Percentiles rank a stretch among this genome's conserved stretches.
Conservation (phyloP, 2,329 filamentous ascomycete species). For the Trichoderma arundinaceum region DNA sequence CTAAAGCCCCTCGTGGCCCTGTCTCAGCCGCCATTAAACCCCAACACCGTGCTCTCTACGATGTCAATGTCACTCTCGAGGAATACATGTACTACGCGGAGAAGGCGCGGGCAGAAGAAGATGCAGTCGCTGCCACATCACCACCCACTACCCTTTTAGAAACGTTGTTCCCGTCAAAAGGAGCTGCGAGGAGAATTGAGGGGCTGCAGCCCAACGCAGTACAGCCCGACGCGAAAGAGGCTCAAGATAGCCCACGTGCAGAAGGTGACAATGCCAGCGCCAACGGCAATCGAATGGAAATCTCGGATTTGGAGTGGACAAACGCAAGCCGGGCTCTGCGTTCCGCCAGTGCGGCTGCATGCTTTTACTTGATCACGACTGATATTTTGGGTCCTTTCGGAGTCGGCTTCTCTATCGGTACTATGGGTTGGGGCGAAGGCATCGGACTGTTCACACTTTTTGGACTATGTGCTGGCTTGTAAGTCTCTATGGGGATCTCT, state of each 20-base stretch:
- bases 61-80: constrained; percentile 38
- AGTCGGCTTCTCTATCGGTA: constrained; percentile 32
- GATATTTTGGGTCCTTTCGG: constrained; percentile 33
- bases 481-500: not conserved
- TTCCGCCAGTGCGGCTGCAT: constrained; percentile 31
- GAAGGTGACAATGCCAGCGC: not conserved
- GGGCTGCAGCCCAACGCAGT: constrained; percentile 3
- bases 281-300: constrained; percentile 18
- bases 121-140: constrained; percentile 25
- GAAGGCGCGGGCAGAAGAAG: constrained; percentile 37
- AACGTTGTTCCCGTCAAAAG: constrained; percentile 15
- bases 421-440: constrained; percentile 44
- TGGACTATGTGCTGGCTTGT: constrained; percentile 42
- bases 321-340: constrained; percentile 43
- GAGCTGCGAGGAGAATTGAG: constrained; percentile 27
- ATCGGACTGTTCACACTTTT: constrained; percentile 55
- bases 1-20: not conserved
- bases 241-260: not conserved
- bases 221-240: not conserved
- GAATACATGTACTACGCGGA: constrained; percentile 40
- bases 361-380: constrained; percentile 33
- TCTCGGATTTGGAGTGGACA: constrained; percentile 51
- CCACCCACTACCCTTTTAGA: constrained; percentile 2
- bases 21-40: constrained; percentile 18
- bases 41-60: constrained; percentile 34